Base-by-base conservation (phyloP, 1,284 basidiomycete genomes). In the Chiua sp. region DNA sequence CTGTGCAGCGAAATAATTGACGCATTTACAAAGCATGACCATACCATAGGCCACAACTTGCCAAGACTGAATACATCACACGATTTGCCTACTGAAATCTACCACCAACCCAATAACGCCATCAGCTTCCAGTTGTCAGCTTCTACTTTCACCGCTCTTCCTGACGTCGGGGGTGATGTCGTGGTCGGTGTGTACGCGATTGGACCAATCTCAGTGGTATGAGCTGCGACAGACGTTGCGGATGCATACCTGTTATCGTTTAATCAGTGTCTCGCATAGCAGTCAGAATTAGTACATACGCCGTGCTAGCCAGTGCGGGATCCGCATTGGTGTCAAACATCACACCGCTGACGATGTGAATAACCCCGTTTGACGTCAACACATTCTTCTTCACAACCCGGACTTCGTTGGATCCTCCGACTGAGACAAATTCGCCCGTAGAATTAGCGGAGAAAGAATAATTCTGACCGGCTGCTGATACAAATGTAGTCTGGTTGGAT, bases 331-430 rank as follows among this genome's bases (percentile, higher is more conserved):
- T 79, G 73, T 90, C 84, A 52, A 87, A 60, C 51, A 93, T 78
- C 15, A 92, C 87, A 4, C 72, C 65, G 71, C 92, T 83, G 63
- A 93, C 85, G 53, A 90, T 73, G 71, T 93, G 90, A 10, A 92
- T 69, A 28, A 93, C 91, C 59, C 92, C 92, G 66, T 93, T 93
- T 33, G 79, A 71, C 30, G 86, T 74, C 64, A 93, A 78, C 11
- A 92, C 79, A 70, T 94, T 90, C 28, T 85, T 76, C 56, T 80
- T 78, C 28, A 89, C 70, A 67, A 94, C 86, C 63, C 75, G 75
- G 12, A 87, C 88, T 20, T 81, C 82, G 12, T 81, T 76, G 44
- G 65, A 64, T 50, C 82, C 82, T 32, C 82, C 83, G 15, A 76
- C 80, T 26, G 75, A 80, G 58, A 93, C 84, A 70, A 79, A 93